Base-by-base conservation (phyloP, 2,329 filamentous ascomycete genomes). In the Microdochium nivale region DNA sequence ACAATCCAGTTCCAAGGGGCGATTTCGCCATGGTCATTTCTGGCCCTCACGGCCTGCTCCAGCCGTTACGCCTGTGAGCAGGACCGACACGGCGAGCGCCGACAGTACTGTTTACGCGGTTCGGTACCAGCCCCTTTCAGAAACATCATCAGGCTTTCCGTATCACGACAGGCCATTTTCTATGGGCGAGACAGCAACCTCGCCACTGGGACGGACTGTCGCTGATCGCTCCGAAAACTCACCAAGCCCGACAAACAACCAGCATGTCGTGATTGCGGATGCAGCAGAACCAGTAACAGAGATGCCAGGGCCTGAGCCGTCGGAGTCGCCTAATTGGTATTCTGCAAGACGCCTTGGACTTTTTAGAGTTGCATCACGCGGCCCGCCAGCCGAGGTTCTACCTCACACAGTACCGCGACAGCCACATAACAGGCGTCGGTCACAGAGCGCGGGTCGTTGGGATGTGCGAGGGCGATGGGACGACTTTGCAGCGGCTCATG, bases 71-170 rank as follows among this genome's bases (percentile, higher is more conserved):
- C 80, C 81, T 0, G 64, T 82, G 44, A 84, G 80, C 59, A 72
- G 81, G 55, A 80, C 80, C 19, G 81, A 85, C 54, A 84, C 81
- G 1, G 75, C 79, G 19, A 84, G 81, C 59, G 81, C 79, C 1
- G 80, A 80, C 46, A 84, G 81, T 62, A 85, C 81, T 1, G 76
- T 81, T 2, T 86, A 86, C 55, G 79, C 80, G 7, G 73, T 85
- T 33, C 73, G 80, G 50, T 84, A 84, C 56, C 80, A 83, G 51
- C 72, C 78, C 11, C 70, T 78, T 7, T 77, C 78, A 2, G 81
- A 81, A 52, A 70, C 72, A 16, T 70, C 72, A 23, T 21, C 40
- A 11, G 40, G 40, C 8, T 3, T 44, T 11, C 14, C 40, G 3
- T 19, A 21, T 19, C 40, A 44, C 54, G 63, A 50, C 53, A 65